Evolutionary conservation across 1,139 yeast genomes (phyloP).

Genomic region (Lodderomyces orthopsilosis): DNA sequence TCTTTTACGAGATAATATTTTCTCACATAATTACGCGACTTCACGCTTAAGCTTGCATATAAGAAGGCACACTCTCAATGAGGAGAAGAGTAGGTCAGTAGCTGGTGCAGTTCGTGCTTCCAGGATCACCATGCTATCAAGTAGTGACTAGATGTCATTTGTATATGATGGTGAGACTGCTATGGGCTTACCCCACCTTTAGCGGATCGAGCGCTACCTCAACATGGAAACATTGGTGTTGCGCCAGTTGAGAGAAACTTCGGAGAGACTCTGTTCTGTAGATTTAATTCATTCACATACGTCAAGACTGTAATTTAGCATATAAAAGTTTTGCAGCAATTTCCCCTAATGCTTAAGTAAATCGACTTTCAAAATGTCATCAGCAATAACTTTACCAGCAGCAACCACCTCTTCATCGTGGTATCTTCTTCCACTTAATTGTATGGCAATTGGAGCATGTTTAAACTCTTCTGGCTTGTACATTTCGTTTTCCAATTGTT

Average conservation of each 20-base stretch:
- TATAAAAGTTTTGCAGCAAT: neutral
- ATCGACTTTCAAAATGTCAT: conserved; percentile 24
- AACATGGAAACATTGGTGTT: neutral
- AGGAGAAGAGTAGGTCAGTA: no score
- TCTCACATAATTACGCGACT: no score
- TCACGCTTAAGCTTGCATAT: neutral
- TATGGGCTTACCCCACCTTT: neutral
- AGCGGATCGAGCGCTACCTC: neutral
- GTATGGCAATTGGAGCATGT: conserved; percentile 44
- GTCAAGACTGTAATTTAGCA: neutral
- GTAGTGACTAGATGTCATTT: no score
- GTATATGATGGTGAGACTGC: no score
- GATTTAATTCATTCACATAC: neutral
- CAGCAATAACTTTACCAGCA: conserved; percentile 35
- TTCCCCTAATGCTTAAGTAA: conserved; percentile 16
- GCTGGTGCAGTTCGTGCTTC: no score
- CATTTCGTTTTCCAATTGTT: conserved; percentile 35
- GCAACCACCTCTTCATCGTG: conserved; percentile 43
- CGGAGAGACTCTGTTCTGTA: neutral
- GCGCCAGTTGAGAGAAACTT: neutral
- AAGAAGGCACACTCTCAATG: neutral
- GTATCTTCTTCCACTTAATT: conserved; percentile 38
- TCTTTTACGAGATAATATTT: no score
- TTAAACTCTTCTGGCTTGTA: conserved; percentile 32
- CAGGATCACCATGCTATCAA: no score